Evolutionary conservation across 2,329 filamentous ascomycete genomes (phyloP).

Genomic region (Penicillium sp.): DNA sequence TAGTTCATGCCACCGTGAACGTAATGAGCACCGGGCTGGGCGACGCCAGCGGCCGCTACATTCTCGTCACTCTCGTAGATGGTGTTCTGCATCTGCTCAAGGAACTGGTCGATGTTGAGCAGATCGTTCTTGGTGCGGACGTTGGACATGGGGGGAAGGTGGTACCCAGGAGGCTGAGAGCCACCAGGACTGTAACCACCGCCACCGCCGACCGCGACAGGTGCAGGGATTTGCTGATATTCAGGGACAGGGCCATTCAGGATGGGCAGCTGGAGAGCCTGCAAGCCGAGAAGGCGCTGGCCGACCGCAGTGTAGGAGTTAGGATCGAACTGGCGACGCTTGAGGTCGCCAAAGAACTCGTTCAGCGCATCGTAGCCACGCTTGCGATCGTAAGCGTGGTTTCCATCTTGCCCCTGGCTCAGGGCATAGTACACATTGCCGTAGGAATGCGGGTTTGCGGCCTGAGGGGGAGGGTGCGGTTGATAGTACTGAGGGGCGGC

Average conservation of each 20-base stretch:
- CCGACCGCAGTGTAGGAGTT: slow-evolving; percentile 89
- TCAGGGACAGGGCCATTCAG: slow-evolving; percentile 59
- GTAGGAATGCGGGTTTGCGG: slow-evolving; percentile 60
- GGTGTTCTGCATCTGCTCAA: slow-evolving; percentile 94
- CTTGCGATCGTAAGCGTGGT: slow-evolving; percentile 71
- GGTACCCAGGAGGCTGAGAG: slow-evolving; percentile 75
- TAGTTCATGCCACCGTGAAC: slow-evolving; percentile 55
- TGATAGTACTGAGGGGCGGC: slow-evolving; percentile 56
- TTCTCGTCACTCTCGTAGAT: slow-evolving; percentile 91
- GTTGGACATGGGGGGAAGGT: slow-evolving; percentile 82
- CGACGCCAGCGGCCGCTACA: slow-evolving; percentile 75
- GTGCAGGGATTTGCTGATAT: slow-evolving; percentile 55
- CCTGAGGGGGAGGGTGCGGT: slow-evolving; percentile 56
- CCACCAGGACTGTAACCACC: slow-evolving; percentile 57
- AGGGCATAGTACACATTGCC: slow-evolving; percentile 77
- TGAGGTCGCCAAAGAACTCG: slow-evolving; percentile 91
- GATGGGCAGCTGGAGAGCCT: slow-evolving; percentile 65
- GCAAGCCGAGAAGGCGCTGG: slow-evolving; percentile 80
- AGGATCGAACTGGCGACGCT: slow-evolving; percentile 87
- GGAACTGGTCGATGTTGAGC: slow-evolving; percentile 88
- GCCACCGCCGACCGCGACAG: slow-evolving; percentile 58
- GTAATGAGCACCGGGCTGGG: slow-evolving; percentile 71
- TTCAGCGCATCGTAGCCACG: slow-evolving; percentile 86
- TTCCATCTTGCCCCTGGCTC: slow-evolving; percentile 65
- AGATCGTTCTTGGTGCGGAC: slow-evolving; percentile 92